Evolutionary conservation across 1,284 basidiomycete genomes (phyloP), one percentile per base, ranked within the genome.

Genomic region (Agroathelia rolfsii): DNA sequence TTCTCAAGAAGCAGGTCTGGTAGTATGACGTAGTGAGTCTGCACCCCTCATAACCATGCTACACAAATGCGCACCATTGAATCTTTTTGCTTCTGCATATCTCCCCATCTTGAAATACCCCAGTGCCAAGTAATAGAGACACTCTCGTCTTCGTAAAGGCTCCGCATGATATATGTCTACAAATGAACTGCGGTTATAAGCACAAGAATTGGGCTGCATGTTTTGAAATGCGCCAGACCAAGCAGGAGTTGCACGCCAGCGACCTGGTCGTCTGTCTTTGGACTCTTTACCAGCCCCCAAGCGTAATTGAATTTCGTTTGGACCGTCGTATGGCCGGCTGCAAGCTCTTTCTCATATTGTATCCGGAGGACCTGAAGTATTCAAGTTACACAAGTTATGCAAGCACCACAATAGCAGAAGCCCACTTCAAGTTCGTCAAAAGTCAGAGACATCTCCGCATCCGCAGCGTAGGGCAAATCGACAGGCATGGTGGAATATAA

Each of bases 261-360:
- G 0, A 83, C 85, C 50, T 95, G 89, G 47, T 94, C 71, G 20
- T 86, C 81, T 32, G 72, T 68, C 45, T 75, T 61, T 22, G 80
- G 79, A 43, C 85, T 88, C 69, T 95, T 95, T 36, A 95, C 86
- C 19, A 95, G 67, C 4, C 92, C 94, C 90, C 89, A 93, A 40
- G 93, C 85, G 57, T 86, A 94, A 64, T 98, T 98, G 68, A 99
- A 99, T 59, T 92, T 95, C 33, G 90, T 94, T 63, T 99, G 95
- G 2, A 85, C 76, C 3, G 89, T 90, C 37, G 95, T 74, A 56
- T 96, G 90, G 24, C 79, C 76, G 43, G 88, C 77, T 2, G 73
- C 62, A 17, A 79, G 65, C 55, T 97, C 92, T 55, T 80, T 86
- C 66, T 89, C 76, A 60, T 94, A 94, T 53, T 96, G 93, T 37